Conservation (phyloP, 306 rosid genomes). For the Geum urbanum region DNA sequence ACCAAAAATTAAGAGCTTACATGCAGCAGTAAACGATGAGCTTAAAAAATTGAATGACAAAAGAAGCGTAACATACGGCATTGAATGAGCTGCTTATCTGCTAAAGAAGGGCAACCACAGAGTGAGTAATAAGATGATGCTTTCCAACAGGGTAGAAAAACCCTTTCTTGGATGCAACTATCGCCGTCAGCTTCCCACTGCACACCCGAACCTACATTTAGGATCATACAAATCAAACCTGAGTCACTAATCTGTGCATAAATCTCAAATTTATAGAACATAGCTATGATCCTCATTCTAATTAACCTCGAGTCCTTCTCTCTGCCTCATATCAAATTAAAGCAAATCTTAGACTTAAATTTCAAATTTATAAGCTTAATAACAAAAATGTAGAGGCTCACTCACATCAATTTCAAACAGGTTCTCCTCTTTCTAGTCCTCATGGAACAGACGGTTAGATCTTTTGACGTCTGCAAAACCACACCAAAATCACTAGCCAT, state of each 20-base stretch:
- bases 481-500: slow-evolving; percentile 6
- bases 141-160: slow-evolving; percentile 96
- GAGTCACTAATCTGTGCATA: too few species aligned
- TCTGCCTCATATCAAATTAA: not conserved
- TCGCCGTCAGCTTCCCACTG: slow-evolving; percentile 84
- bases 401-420: slow-evolving; percentile 85
- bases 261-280: too few species aligned
- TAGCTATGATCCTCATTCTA: slow-evolving; percentile 1
- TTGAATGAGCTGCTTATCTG: slow-evolving; percentile 89
- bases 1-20: not conserved
- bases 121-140: slow-evolving; percentile 56
- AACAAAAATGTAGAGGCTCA: not conserved
- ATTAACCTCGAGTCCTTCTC: not conserved
- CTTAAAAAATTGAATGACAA: not conserved
- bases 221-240: too few species aligned
- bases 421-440: slow-evolving; percentile 80
- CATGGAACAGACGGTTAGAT: slow-evolving; percentile 80
- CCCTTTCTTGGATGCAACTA: slow-evolving; percentile 78
- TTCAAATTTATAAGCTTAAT: not conserved
- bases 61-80: slow-evolving; percentile 46
- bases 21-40: not conserved
- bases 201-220: slow-evolving; percentile 69
- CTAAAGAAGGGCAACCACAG: slow-evolving; percentile 80
- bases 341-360: not conserved
- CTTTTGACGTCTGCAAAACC: slow-evolving; percentile 71